Evolutionary conservation across 768 basidiomycete genomes (phyloP), one percentile per base, ranked within the genome.

Genomic region (Hypsizygus marmoreus): DNA sequence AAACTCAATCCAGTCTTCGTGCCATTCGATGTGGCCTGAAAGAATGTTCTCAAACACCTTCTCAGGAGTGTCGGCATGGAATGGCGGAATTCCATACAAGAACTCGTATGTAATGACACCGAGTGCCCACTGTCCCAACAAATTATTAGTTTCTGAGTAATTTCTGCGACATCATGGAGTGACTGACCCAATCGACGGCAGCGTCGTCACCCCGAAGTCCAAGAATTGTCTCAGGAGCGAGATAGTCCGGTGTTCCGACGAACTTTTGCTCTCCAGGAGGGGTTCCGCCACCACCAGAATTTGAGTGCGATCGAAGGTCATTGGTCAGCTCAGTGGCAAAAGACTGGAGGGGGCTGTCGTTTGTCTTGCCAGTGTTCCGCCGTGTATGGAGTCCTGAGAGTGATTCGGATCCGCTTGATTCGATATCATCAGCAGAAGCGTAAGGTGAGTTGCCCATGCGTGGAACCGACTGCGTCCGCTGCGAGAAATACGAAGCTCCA

Each of bases 21-120:
- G 90, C 95, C 95, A 99, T 49, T 95, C 87, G 60, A 98, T 79
- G 23, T 88, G 84, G 4, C 94, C 86, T 9, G 95, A 97, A 16
- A 98, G 77, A 59, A 98, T 97, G 62, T 98, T 98, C 69, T 97
- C 95, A 58, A 99, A 98, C 4, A 99, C 95, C 68, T 89, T 91
- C 65, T 97, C 94, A 0, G 97, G 95, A 6, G 91, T 90, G 49
- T 97, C 94, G 37, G 91, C 95, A 60, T 98, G 93, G 78, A 99
- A 99, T 2, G 97, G 97, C 20, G 97, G 97, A 25, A 94, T 82
- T 3, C 97, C 95, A 54, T 94, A 98, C 26, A 98, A 69, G 68
- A 99, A 97, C 72, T 99, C 97, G 64, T 99, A 98, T 23, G 92
- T 91, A 63, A 99, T 95, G 32, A 97, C 93, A 48, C 97, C 97